These are phyloP conservation scores for Lipomyces kockii DNA, from an alignment of 805 yeast species.

Conservation along the genomic window DNA sequence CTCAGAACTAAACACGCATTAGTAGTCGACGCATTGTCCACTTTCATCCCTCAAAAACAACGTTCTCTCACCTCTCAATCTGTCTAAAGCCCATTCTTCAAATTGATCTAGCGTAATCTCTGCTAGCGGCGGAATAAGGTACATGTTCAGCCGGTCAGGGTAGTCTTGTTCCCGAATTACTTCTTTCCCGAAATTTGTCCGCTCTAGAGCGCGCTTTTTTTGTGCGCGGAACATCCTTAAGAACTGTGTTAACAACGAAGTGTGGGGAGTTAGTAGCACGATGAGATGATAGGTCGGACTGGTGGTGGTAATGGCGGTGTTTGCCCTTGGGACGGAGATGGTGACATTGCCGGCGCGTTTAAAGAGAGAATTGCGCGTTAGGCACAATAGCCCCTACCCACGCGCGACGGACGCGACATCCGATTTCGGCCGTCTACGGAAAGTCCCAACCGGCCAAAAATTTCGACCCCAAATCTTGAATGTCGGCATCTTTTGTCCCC, in stretches of 20 bases:
- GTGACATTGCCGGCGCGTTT: too few relatives aligned
- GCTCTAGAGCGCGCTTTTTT: conserved; percentile 39
- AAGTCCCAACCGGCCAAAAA: neutral
- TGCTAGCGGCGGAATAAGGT: conserved; percentile 73
- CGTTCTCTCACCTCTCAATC: conserved; percentile 56
- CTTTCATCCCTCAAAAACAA: too few relatives aligned
- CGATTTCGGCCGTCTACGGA: neutral
- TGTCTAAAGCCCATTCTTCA: conserved; percentile 93
- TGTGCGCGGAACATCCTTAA: conserved; percentile 42
- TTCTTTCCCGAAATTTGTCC: conserved; percentile 45
- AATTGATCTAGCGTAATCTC: conserved; percentile 92
- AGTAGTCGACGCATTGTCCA: too few relatives aligned
- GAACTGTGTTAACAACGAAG: neutral
- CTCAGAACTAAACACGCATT: conserved; percentile 56
- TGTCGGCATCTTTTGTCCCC: neutral
- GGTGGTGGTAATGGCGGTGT: too few relatives aligned
- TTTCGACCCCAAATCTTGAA: neutral
- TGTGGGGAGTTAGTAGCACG: neutral
- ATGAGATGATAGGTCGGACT: too few relatives aligned
- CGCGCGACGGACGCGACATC: neutral
- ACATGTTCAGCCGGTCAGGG: conserved; percentile 71
- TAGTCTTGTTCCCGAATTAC: conserved; percentile 48
- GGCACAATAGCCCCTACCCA: neutral
- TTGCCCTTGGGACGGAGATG: too few relatives aligned
- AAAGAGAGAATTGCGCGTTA: too few relatives aligned